A percentile compares a stretch with the other conserved stretches of the same genome.
phyloP scores from a whole-genome alignment of 176 grass and related monocot species.

The Panicum miliaceum region DNA sequence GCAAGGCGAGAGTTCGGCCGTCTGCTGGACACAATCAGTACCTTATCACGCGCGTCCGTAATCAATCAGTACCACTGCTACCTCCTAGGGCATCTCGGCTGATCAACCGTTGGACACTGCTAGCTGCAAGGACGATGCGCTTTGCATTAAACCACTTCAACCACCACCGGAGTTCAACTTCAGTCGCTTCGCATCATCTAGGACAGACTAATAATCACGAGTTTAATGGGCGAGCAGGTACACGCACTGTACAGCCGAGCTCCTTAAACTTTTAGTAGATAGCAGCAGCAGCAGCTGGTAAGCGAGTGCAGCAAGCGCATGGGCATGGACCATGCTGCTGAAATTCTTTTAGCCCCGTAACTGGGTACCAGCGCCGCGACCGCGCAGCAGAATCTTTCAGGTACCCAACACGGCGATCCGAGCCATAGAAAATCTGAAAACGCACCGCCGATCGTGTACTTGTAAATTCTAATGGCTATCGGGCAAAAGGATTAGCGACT shows the following conservation, averaged over 20 bases:
- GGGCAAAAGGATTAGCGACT: slow-evolving; percentile 12
- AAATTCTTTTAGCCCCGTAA: slow-evolving; percentile 39
- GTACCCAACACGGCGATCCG: slow-evolving; percentile 6
- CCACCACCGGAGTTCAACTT: background rate
- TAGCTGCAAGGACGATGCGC: background rate
- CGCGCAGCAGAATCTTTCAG: slow-evolving; percentile 39
- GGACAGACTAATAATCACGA: slow-evolving; percentile 3
- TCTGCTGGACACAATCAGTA: no score
- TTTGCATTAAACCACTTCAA: background rate
- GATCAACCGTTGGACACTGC: background rate
- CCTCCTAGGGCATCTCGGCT: background rate
- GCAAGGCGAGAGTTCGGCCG: no score
- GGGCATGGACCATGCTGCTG: slow-evolving; percentile 14
- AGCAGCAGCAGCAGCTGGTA: background rate
- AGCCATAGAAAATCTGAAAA: background rate
- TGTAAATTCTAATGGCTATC: slow-evolving; percentile 4
- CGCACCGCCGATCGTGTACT: background rate
- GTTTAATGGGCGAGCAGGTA: slow-evolving; percentile 13
- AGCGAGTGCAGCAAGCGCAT: background rate
- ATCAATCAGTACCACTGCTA: background rate
- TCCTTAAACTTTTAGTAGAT: background rate
- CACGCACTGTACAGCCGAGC: background rate
- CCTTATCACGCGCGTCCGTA: background rate
- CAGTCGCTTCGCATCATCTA: background rate
- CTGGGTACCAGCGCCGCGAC: background rate